A percentile compares a stretch with the other conserved stretches of the same genome.
Evolutionary conservation across 106 monocot species (phyloP).

Genomic region (Chionographis japonica): DNA sequence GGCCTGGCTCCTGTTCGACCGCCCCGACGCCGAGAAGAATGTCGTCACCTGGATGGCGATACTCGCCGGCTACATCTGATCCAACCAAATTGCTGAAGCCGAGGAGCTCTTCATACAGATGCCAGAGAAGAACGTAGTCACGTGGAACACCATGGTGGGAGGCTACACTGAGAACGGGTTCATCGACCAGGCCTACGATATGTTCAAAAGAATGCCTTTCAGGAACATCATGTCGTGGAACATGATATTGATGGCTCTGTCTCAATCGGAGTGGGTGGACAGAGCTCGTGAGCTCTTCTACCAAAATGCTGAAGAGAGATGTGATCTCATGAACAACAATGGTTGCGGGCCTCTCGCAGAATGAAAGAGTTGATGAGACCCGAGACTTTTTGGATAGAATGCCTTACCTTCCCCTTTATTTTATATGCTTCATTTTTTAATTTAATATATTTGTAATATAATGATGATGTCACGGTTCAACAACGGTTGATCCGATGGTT

Average conservation of each 20-base stretch:
- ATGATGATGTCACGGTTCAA: constrained; percentile 37
- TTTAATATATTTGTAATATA: constrained; percentile 40
- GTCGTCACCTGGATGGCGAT: constrained; percentile 74
- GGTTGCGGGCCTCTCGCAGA: too few relatives aligned
- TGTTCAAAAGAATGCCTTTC: constrained; percentile 41
- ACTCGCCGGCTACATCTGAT: constrained; percentile 48
- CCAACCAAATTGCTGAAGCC: constrained; percentile 20
- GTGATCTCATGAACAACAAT: too few relatives aligned
- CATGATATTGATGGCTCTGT: constrained; percentile 36
- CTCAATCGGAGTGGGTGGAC: constrained; percentile 18
- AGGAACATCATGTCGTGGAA: constrained; percentile 45
- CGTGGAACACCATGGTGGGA: constrained; percentile 37
- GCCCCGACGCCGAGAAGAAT: constrained; percentile 35
- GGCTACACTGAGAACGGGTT: constrained; percentile 34
- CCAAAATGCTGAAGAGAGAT: constrained; percentile 21
- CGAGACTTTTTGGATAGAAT: constrained; percentile 40
- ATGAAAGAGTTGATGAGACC: too few relatives aligned
- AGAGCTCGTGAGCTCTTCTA: constrained; percentile 30
- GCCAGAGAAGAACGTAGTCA: constrained; percentile 38
- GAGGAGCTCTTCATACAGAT: constrained; percentile 22
- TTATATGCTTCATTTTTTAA: constrained; percentile 57
- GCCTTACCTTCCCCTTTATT: constrained; percentile 36
- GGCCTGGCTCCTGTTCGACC: constrained; percentile 52
- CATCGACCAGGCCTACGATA: constrained; percentile 12
- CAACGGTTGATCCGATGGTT: too few relatives aligned